Base-by-base conservation (phyloP, 148 eudicot species). In the Chenopodium suecicum region DNA sequence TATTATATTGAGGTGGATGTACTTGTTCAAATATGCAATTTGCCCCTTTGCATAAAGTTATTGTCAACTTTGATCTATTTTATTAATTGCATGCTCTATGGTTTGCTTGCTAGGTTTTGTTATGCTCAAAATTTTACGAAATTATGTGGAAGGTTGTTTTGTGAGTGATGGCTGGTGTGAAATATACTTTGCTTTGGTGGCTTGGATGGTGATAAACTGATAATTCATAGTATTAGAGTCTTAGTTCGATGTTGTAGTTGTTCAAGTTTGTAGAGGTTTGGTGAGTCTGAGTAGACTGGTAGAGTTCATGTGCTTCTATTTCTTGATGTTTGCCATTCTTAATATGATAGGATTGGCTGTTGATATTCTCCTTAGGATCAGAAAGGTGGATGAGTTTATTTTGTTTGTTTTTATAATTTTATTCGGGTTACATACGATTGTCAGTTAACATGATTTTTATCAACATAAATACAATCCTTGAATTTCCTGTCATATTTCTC, bases 21-120 rank as follows among this genome's bases (percentile, higher is more conserved):
- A n/a, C n/a, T 64, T 70, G 67, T 52, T 68, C 6, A 52, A 79
- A 13, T 70, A 70, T 69, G 17, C 69, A 37, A 56, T n/a, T 34
- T 58, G 32, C 34, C 25, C 7, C 23, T 7, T 56, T 74, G 73
- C 20, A 29, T 20, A 50, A 69, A 50, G 46, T 46, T 22, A 52
- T 19, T 79, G 65, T 11, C 25, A 20, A 50, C 34, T 32, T 46
- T 77, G 27, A 41, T n/a, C 10, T 22, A 1, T 20, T 34, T 34
- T 19, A 76, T 34, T 25, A 8, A 20, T 71, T 54, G 68, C n/a
- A 48, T 56, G 37, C 20, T 48, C 20, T 48, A 69, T 69, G 81
- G 13, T 34, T 37, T 7, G 23, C 2, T 50, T 11, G 16, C 32
- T 66, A 54, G 13, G 1, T 46, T 48, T 56, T 25, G 34, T 7